Base-by-base conservation (phyloP, 2,329 filamentous ascomycete species). In the Ascochyta lentis region DNA sequence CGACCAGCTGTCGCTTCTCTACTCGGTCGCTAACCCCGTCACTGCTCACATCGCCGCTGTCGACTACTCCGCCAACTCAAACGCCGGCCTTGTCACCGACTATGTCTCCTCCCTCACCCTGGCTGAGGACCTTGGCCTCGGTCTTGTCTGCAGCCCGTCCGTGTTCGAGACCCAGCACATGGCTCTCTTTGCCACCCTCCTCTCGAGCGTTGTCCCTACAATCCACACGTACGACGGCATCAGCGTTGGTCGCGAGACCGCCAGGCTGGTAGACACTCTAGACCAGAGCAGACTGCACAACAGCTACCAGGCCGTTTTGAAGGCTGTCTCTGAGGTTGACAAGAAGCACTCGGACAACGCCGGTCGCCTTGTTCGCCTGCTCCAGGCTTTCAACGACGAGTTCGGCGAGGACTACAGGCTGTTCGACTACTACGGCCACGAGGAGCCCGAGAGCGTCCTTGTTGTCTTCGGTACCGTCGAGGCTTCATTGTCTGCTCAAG, bases 111-210 rank as follows among this genome's bases (percentile, higher is more conserved):
- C 91, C 3, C 82, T 98, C 69, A 86, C 88, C 61, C 79, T 94
- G 44, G 90, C 92, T 8, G 95, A 98, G 76, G 95, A 98, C 65
- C 84, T 98, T 13, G 94, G 95, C 15, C 82, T 98, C 26, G 93
- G 89, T 42, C 83, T 99, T 38, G 86, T 99, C 42, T 86, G 90
- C 61, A 96, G 92, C 74, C 86, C 87, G 49, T 96, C 92, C 27
- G 87, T 90, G 27, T 93, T 96, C 66, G 95, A 99, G 80, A 84
- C 90, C 44, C 95, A 99, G 82, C 95, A 99, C 79, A 96, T 96
- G 89, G 86, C 92, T 7, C 79, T 96, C n/a, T 88, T 96, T 67
- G 86, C 92, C 1, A 96, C 92, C 3, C 79, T 96, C 23, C 80
- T 96, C 58, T 89, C 92, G 19, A 87, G 85, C 41, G 79, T 95